Evolutionary conservation across 2,329 filamentous ascomycete species (phyloP).

Genomic region (Colletotrichum gigasporum): DNA sequence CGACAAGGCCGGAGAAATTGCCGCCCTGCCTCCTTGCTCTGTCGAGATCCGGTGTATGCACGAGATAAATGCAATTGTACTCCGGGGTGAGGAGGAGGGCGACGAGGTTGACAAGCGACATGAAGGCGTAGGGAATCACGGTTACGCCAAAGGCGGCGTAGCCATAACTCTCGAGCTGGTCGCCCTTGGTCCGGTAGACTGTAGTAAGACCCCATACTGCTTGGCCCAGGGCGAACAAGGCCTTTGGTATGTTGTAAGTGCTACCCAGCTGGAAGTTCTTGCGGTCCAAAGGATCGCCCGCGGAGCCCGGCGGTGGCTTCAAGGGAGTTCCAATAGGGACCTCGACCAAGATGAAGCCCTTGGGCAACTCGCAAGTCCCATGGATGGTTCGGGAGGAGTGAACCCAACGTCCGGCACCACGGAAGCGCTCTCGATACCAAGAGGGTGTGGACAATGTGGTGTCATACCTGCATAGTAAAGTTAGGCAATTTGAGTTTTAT

Average conservation of each 20-base stretch:
- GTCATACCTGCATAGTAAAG: constrained; percentile 22
- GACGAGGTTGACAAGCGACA: constrained; percentile 41
- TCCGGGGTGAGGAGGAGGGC: constrained; percentile 38
- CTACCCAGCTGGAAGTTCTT: constrained; percentile 23
- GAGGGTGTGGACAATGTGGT: background rate
- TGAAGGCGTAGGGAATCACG: constrained; percentile 40
- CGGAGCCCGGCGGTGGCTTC: constrained; percentile 23
- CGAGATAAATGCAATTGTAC: constrained; percentile 39
- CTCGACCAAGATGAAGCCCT: constrained; percentile 27
- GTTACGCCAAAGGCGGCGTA: constrained; percentile 43
- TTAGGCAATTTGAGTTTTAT: constrained; percentile 1
- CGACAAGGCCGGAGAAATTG: constrained; percentile 22
- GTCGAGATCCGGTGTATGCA: constrained; percentile 32
- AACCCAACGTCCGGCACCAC: constrained; percentile 23
- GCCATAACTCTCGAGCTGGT: constrained; percentile 39
- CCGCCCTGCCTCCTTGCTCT: constrained; percentile 15
- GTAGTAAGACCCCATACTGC: constrained; percentile 34
- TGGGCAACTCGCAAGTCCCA: constrained; percentile 19
- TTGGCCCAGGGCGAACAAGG: constrained; percentile 34
- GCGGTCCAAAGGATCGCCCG: constrained; percentile 7
- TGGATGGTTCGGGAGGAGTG: constrained; percentile 29
- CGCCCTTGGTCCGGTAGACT: constrained; percentile 36
- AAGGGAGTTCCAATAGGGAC: constrained; percentile 29
- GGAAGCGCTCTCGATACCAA: constrained; percentile 20
- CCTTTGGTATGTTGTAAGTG: constrained; percentile 33